Evolutionary conservation across 129 eudicot species (phyloP), one percentile per base, ranked within the genome.

Genomic region (Silybum marianum): DNA sequence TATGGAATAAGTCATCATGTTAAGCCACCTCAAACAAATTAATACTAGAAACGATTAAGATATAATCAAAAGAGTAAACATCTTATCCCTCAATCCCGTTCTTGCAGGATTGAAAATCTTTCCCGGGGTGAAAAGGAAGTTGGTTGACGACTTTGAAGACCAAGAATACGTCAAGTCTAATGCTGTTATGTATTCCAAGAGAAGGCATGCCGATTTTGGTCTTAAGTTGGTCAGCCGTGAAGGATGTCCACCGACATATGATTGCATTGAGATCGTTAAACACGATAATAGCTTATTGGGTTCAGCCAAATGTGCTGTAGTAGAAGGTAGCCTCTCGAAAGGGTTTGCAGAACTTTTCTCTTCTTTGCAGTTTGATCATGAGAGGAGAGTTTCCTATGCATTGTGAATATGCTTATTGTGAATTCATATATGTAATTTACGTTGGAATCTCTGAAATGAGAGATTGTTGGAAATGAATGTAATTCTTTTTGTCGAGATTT

Each of bases 71-170:
- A 0, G 10, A n/a, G 6, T 7, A 16, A 7, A 16, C n/a, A 51
- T 16, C 63, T 51, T 16, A 32, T 32, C 36, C 36, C 5, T 58
- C 24, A 58, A 3, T 58, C 66, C 38, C 22, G 26, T 60, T 30
- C 26, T 62, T 69, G 82, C 87, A 95, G 98, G 99, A 60, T 73
- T 95, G 85, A 90, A 84, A 86, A 87, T 25, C 25, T 74, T 88
- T 60, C 93, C 99, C n/a, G 95, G 99, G 60, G 85, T 87, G 60
- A 95, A 95, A 91, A 91, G 99, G 86, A 95, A 90, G 85, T 81
- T 34, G 21, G 72, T 69, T 25, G 86, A 82, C 30, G 84, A 92
- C 32, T 48, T 81, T 39, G 76, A 81, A 30, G 81, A 67, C 28
- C 81, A 77, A 68, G 89, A 87, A 13, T 77, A 67, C 32, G 75